Conservation (phyloP, 164 flowering plant genomes). For the Dillenia turbinata region DNA sequence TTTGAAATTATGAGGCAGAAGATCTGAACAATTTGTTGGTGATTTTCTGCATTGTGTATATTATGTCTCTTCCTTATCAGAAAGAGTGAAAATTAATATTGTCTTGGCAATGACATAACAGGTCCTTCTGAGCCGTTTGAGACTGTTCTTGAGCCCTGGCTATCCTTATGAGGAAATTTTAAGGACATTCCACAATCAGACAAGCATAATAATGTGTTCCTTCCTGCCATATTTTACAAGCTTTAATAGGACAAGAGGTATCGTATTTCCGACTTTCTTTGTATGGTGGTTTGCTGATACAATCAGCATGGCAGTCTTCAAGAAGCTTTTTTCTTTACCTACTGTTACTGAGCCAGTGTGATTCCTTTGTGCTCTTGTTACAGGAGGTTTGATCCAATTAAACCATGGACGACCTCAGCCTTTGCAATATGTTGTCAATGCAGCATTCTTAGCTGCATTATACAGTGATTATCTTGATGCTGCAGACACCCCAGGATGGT, state of each 20-base stretch:
- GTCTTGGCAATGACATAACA: slow-evolving; percentile 10
- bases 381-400: slow-evolving; percentile 92
- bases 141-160: slow-evolving; percentile 94
- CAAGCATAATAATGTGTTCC: slow-evolving; percentile 88
- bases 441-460: slow-evolving; percentile 87
- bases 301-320: too few species aligned
- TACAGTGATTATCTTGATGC: slow-evolving; percentile 90
- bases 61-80: too few species aligned
- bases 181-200: slow-evolving; percentile 86
- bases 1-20: too few species aligned
- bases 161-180: slow-evolving; percentile 95
- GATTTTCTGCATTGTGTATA: too few species aligned
- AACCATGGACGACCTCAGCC: slow-evolving; percentile 96
- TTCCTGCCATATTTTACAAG: slow-evolving; percentile 69
- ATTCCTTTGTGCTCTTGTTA: slow-evolving; percentile 1
- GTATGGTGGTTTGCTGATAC: background rate
- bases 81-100: too few species aligned
- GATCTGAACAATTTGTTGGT: too few species aligned
- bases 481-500: slow-evolving; percentile 99
- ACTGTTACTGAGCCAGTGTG: too few species aligned
- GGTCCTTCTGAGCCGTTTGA: slow-evolving; percentile 87
- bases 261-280: background rate
- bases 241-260: slow-evolving; percentile 91
- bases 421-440: slow-evolving; percentile 86
- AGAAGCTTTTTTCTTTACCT: background rate